These are phyloP conservation scores for Cryptosporidium sp. DNA, from an alignment of 169 alveolate genomes.

Conservation along the genomic window DNA sequence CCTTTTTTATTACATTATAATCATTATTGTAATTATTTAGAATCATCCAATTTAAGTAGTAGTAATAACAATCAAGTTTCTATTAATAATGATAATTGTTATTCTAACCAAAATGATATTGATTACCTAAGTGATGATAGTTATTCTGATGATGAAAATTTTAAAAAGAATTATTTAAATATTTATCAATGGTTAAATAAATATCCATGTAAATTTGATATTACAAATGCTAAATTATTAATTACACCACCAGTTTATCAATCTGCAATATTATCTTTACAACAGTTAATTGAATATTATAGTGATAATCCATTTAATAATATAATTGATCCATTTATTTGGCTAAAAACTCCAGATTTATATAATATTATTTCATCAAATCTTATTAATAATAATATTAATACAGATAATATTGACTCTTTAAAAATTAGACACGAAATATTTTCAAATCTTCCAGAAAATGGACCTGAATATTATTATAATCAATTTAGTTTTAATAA, in stretches of 20 bases:
- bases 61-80: neutral
- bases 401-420: neutral
- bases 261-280: slow-evolving; percentile 33
- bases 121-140: neutral
- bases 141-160: slow-evolving; percentile 13
- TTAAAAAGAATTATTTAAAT: neutral
- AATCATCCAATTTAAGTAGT: neutral
- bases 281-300: slow-evolving; percentile 55
- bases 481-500: neutral
- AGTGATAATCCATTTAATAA: slow-evolving; percentile 7
- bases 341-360: slow-evolving; percentile 40
- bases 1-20: slow-evolving; percentile 55
- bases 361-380: slow-evolving; percentile 20
- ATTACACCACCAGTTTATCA: slow-evolving; percentile 67
- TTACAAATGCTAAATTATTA: slow-evolving; percentile 16
- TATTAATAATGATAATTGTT: neutral
- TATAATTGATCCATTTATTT: slow-evolving; percentile 50
- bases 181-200: slow-evolving; percentile 23
- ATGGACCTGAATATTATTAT: slow-evolving; percentile 63
- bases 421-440: slow-evolving; percentile 15
- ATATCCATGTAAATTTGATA: slow-evolving; percentile 16
- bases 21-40: slow-evolving; percentile 1
- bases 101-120: neutral
- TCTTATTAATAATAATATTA: neutral
- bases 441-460: slow-evolving; percentile 29